phyloP scores from a whole-genome alignment of 2,329 filamentous ascomycete species.

The Arthrobotrys sphaeroides region DNA sequence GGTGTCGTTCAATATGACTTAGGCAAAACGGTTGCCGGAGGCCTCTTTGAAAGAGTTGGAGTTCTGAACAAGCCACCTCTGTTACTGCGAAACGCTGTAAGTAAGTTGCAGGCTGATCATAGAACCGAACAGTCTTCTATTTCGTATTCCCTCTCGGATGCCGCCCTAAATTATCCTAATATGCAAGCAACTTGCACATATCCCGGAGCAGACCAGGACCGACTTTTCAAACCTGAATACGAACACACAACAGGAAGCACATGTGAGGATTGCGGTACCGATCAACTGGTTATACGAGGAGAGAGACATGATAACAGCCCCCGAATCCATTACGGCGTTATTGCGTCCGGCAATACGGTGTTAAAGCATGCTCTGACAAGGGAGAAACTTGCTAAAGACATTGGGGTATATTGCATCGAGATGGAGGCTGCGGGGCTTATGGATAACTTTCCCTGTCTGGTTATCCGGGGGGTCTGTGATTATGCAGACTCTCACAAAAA shows the following conservation, averaged over 20 bases:
- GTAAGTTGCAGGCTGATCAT: not conserved
- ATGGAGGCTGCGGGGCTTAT: slow-evolving; percentile 27
- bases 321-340: slow-evolving; percentile 3
- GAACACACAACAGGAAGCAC: not conserved
- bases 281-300: not conserved
- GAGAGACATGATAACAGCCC: not conserved
- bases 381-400: slow-evolving; percentile 1
- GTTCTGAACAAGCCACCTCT: slow-evolving; percentile 13
- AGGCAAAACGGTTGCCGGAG: slow-evolving; percentile 2
- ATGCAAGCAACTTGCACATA: too few species aligned
- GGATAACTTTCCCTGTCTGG: slow-evolving; percentile 8
- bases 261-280: not conserved
- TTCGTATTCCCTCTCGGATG: too few species aligned
- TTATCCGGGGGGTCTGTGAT: not conserved
- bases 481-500: slow-evolving; percentile 12
- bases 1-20: slow-evolving; percentile 27
- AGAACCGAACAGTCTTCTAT: too few species aligned
- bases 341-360: slow-evolving; percentile 20
- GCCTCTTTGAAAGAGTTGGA: not conserved
- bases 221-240: too few species aligned
- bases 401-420: slow-evolving; percentile 18
- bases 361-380: slow-evolving; percentile 2
- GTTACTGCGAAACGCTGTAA: not conserved
- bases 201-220: too few species aligned
- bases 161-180: too few species aligned